Percentiles rank a stretch among this genome's conserved stretches.
Conservation (phyloP, 176 grass and related monocot genomes). For the Oryza longistaminata region DNA sequence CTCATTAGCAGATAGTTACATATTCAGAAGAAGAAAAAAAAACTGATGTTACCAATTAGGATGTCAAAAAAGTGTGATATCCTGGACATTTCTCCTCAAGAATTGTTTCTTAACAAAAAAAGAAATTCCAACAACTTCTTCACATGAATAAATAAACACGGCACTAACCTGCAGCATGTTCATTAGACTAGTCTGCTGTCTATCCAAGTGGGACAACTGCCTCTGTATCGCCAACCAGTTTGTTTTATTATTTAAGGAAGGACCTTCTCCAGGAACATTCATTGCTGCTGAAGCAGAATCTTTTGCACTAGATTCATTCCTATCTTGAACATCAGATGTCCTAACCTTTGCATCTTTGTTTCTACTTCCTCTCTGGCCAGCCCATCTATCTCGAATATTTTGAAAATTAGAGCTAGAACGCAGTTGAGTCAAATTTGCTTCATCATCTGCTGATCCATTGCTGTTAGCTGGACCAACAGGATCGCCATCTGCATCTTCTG, state of each 20-base stretch:
- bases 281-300: constrained; percentile 46
- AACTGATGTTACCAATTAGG: constrained; percentile 4
- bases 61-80: constrained; percentile 1
- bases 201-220: constrained; percentile 80
- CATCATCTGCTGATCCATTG: constrained; percentile 47
- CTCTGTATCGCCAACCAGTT: constrained; percentile 88
- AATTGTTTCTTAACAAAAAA: constrained; percentile 1
- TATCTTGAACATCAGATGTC: constrained; percentile 60
- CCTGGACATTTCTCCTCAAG: background rate
- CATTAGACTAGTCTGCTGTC: constrained; percentile 90
- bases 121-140: background rate
- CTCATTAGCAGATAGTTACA: constrained; percentile 4
- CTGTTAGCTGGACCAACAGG: constrained; percentile 50
- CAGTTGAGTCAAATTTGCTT: constrained; percentile 50
- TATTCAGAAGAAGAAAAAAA: background rate
- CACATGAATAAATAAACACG: constrained; percentile 21
- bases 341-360: constrained; percentile 64
- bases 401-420: constrained; percentile 49
- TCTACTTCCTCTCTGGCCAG: constrained; percentile 62
- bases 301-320: constrained; percentile 50
- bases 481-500: constrained; percentile 61
- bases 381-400: constrained; percentile 61
- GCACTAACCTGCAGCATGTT: constrained; percentile 93
- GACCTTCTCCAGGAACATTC: constrained; percentile 60
- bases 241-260: constrained; percentile 73